phyloP scores from a whole-genome alignment of 2,329 filamentous ascomycete genomes.

The Trichophyton verrucosum region DNA sequence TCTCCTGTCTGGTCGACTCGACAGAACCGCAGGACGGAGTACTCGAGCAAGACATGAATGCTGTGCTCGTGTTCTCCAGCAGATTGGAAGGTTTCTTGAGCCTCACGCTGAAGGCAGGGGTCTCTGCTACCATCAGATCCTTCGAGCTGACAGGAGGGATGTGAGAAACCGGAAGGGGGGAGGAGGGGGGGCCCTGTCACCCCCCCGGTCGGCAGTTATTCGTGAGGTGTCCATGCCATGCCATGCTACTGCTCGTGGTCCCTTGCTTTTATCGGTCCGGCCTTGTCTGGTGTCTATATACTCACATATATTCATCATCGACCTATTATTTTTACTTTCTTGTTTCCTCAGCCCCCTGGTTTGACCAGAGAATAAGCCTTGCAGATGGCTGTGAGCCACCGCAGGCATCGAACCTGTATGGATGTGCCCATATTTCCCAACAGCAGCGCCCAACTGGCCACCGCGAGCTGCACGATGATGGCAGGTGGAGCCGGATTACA shows the following conservation, averaged over 20 bases:
- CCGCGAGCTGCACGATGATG: conserved; percentile 1
- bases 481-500: neutral
- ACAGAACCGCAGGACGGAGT: neutral
- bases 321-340: neutral
- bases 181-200: too few species aligned
- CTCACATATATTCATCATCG: too few species aligned
- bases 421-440: neutral
- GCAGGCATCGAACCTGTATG: neutral
- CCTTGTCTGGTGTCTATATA: neutral
- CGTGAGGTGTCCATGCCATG: neutral
- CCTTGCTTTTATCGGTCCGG: neutral
- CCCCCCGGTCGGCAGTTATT: neutral
- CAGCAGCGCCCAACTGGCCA: neutral
- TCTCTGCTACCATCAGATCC: neutral
- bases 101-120: conserved; percentile 1
- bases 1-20: neutral
- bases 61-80: neutral
- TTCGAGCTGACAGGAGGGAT: neutral
- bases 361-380: neutral
- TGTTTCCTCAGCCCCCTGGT: neutral
- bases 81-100: conserved; percentile 5
- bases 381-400: neutral
- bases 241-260: neutral
- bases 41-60: neutral
- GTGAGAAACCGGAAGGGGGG: too few species aligned